A percentile compares a stretch with the other conserved stretches of the same genome.
Conservation (phyloP, 2,329 filamentous ascomycete species). For the Colletotrichum agaves region DNA sequence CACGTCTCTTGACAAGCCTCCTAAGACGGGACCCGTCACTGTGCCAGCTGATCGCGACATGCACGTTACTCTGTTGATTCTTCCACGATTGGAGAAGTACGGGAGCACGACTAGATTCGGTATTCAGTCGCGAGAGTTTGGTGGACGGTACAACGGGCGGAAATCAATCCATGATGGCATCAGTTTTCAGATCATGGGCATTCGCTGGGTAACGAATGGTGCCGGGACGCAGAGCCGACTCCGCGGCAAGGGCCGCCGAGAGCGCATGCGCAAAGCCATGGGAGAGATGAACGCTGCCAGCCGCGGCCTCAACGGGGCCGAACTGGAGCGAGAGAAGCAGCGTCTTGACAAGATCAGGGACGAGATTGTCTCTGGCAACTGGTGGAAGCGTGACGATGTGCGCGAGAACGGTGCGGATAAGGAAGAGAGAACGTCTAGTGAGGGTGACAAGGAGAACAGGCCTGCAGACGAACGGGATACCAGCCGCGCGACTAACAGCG, state of each 20-base stretch:
- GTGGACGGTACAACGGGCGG: constrained; percentile 59
- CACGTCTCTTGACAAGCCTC: constrained; percentile 63
- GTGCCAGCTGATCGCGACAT: constrained; percentile 79
- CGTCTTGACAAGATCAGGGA: constrained; percentile 41
- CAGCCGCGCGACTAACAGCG: constrained; percentile 2
- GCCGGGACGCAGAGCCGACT: constrained; percentile 67
- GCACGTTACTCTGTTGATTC: constrained; percentile 86
- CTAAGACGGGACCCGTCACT: constrained; percentile 68
- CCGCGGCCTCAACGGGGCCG: constrained; percentile 34
- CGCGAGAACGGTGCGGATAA: constrained; percentile 43
- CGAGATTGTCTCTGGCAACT: constrained; percentile 47
- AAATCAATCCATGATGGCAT: constrained; percentile 78
- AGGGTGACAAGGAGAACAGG: constrained; percentile 62
- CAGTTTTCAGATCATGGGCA: constrained; percentile 84
- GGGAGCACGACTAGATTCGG: constrained; percentile 80
- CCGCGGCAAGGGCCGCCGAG: constrained; percentile 64
- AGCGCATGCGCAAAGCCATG: constrained; percentile 67
- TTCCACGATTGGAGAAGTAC: constrained; percentile 84
- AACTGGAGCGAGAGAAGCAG: constrained; percentile 32
- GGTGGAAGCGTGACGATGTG: constrained; percentile 46
- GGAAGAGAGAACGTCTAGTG: constrained; percentile 44
- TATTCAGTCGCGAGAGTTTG: constrained; percentile 84
- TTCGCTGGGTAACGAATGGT: constrained; percentile 87
- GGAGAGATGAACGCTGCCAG: constrained; percentile 57
- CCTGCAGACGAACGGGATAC: constrained; percentile 38